Evolutionary conservation across 352 stramenopile genomes (phyloP).

Genomic region (Phytopythium boreale): DNA sequence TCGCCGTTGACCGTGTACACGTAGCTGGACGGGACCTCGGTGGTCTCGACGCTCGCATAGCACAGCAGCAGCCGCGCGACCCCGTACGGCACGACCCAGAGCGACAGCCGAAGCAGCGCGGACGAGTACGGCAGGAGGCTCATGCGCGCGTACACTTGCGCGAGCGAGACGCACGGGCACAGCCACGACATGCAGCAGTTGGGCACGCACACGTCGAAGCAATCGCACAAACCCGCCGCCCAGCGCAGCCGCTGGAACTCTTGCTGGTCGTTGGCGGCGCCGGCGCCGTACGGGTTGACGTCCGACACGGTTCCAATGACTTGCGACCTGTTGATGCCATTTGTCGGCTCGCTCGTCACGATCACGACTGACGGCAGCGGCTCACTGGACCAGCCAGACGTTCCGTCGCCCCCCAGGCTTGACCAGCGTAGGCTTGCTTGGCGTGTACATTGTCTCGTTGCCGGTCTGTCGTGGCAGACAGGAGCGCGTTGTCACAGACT

Average conservation of each 20-base stretch:
- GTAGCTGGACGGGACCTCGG: slow-evolving; percentile 7
- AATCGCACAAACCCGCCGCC: slow-evolving; percentile 21
- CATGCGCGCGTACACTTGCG: slow-evolving; percentile 33
- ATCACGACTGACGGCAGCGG: background rate
- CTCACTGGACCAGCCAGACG: background rate
- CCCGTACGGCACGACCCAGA: slow-evolving; percentile 4
- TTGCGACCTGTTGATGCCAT: background rate
- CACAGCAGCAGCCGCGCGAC: slow-evolving; percentile 17
- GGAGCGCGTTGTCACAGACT: too few relatives aligned
- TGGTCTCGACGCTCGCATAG: slow-evolving; percentile 20
- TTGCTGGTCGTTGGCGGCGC: background rate
- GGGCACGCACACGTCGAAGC: slow-evolving; percentile 36
- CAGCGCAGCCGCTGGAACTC: slow-evolving; percentile 4
- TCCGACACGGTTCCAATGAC: background rate
- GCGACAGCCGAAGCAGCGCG: slow-evolving; percentile 11
- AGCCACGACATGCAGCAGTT: slow-evolving; percentile 44
- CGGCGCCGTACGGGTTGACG: background rate
- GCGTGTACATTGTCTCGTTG: background rate
- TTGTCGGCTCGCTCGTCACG: background rate
- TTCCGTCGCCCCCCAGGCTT: background rate
- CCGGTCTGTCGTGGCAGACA: background rate
- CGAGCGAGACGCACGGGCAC: slow-evolving; percentile 40
- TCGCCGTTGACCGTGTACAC: slow-evolving; percentile 6
- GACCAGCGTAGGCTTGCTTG: background rate
- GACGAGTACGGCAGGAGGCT: slow-evolving; percentile 22